phyloP scores from a whole-genome alignment of 805 yeast genomes.

The Candida silvatica region DNA sequence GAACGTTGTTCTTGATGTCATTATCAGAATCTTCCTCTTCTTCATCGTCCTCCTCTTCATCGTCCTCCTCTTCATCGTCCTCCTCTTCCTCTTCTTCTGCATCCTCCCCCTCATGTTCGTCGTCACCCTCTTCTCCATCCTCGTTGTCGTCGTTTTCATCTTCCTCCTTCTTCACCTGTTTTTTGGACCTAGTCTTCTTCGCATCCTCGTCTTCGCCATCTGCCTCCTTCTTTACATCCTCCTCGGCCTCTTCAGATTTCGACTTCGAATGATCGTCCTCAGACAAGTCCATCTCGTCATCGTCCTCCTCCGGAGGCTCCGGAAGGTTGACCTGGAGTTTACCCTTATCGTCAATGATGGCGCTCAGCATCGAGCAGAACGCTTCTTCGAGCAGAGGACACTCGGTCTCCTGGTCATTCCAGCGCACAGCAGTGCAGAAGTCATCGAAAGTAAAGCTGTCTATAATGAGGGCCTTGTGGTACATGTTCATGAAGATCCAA shows the following conservation, averaged over 20 bases:
- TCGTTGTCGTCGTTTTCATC: slow-evolving; percentile 15
- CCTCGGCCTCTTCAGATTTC: slow-evolving; percentile 15
- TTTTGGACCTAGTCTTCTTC: slow-evolving; percentile 15
- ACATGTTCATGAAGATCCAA: slow-evolving; percentile 72
- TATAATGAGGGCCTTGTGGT: slow-evolving; percentile 52
- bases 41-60: slow-evolving; percentile 17
- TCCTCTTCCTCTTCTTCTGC: slow-evolving; percentile 10
- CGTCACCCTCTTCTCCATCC: slow-evolving; percentile 14
- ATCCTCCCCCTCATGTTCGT: slow-evolving; percentile 11
- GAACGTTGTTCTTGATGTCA: slow-evolving; percentile 32
- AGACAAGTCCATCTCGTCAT: slow-evolving; percentile 13
- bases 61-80: slow-evolving; percentile 14
- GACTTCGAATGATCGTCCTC: too few relatives aligned
- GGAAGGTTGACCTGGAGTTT: slow-evolving; percentile 18
- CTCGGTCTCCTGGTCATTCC: slow-evolving; percentile 35
- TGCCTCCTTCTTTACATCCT: slow-evolving; percentile 15
- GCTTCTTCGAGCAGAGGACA: slow-evolving; percentile 56
- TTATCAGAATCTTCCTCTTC: slow-evolving; percentile 19
- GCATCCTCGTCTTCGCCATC: slow-evolving; percentile 16
- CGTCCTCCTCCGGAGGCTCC: slow-evolving; percentile 16
- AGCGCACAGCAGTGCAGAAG: slow-evolving; percentile 47
- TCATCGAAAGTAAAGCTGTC: slow-evolving; percentile 79
- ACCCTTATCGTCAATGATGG: slow-evolving; percentile 36
- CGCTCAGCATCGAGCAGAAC: slow-evolving; percentile 55
- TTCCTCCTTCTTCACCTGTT: slow-evolving; percentile 14